Base-by-base conservation (phyloP, 2,329 filamentous ascomycete genomes). In the Fusarium sp. region DNA sequence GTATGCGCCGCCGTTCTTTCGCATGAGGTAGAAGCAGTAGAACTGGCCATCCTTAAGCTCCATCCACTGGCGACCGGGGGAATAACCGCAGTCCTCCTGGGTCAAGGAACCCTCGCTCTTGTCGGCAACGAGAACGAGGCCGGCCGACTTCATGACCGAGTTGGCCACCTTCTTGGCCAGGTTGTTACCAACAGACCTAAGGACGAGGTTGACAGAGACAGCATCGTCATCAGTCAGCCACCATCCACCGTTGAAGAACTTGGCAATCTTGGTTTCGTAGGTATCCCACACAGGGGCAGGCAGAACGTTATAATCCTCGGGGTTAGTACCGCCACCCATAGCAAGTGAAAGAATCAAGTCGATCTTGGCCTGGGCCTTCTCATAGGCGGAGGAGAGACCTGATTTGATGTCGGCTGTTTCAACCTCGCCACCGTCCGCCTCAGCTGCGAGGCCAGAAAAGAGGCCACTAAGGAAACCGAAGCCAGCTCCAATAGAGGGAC, bases 171-270 rank as follows among this genome's bases (percentile, higher is more conserved):
- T 59, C 46, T 41, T 36, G 10, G 16, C 18, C n/a, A 51, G 46
- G 18, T 59, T 59, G 46, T 59, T 59, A 15, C 44, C 36, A 28
- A 59, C 31, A 34, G 55, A 50, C 28, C 48, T 28, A 11, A 59
- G 47, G 28, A 59, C 46, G 2, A 40, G 36, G 12, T 28, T 51
- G 37, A 59, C 55, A 34, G 55, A 37, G 11, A 27, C 55, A 1
- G 55, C 46, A 12, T 59, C 55, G 28, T 59, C 46, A n/a, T 59
- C 48, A 27, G 41, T 59, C 15, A 59, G 47, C 44, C 47, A 51
- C 55, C 55, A 59, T 30, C 55, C 55, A n/a, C 55, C 55, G 9
- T 59, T 59, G 36, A 59, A 59, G 43, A 59, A 59, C 23, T 59
- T 59, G 11, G 55, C 55, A 18, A 59, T 28, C 9, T 59, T 59